Evolutionary conservation across 768 basidiomycete genomes (phyloP).

Genomic region (Termitomyces sp.): DNA sequence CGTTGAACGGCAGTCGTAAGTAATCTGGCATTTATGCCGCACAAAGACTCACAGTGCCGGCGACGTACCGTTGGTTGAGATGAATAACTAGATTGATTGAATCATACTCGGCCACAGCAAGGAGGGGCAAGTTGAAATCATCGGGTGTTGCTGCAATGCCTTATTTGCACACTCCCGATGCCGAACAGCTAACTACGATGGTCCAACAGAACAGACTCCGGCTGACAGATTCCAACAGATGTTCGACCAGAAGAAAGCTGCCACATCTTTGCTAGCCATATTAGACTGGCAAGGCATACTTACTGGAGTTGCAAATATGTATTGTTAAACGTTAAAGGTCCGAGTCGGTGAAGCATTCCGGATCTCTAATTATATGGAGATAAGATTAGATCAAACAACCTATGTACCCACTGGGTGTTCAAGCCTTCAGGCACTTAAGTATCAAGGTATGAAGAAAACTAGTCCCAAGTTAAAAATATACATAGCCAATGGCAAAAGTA

Average conservation of each 20-base stretch:
- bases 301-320: too few species aligned
- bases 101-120: background rate
- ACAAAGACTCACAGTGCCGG: background rate
- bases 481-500: constrained; percentile 3
- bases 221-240: too few species aligned
- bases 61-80: too few species aligned
- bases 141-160: too few species aligned
- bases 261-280: too few species aligned
- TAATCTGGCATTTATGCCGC: background rate
- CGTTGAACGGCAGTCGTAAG: background rate
- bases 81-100: background rate
- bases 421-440: background rate
- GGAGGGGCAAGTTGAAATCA: background rate
- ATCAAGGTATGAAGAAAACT: background rate
- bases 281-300: too few species aligned
- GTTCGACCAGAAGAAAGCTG: too few species aligned
- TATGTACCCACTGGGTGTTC: too few species aligned
- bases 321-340: too few species aligned
- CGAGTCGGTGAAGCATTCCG: background rate
- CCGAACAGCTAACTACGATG: background rate
- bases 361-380: background rate
- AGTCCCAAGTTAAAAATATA: background rate
- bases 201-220: too few species aligned
- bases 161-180: too few species aligned
- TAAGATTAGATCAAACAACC: constrained; percentile 14